Percentiles rank a stretch among this genome's conserved stretches.
Conservation (phyloP, 2,329 filamentous ascomycete genomes). For the Scleromitrula shiraiana region DNA sequence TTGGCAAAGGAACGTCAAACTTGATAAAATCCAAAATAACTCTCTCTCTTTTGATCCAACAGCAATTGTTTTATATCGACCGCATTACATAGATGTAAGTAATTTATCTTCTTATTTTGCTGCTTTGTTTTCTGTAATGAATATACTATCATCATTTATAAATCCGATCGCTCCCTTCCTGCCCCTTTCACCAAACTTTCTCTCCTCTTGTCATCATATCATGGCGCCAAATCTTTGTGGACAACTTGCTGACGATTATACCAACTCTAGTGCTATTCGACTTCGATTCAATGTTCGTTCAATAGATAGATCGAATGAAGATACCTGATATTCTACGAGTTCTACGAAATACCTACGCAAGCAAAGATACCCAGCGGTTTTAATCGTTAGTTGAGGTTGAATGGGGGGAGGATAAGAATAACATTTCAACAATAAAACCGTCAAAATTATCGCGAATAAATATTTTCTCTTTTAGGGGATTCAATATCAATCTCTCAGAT, state of each 20-base stretch:
- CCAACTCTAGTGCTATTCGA: constrained; percentile 14
- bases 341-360: constrained; percentile 7
- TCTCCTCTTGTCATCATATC: constrained; percentile 7
- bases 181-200: neutral
- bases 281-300: neutral
- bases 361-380: constrained; percentile 15
- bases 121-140: neutral
- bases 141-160: too few relatives aligned
- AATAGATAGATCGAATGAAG: neutral
- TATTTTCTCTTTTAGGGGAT: constrained; percentile 3
- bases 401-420: constrained; percentile 12
- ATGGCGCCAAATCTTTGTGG: constrained; percentile 15
- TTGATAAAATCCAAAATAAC: too few relatives aligned
- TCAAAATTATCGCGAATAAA: constrained; percentile 10
- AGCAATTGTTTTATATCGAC: constrained; percentile 16
- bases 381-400: constrained; percentile 15
- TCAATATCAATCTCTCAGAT: constrained; percentile 34
- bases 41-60: constrained; percentile 11
- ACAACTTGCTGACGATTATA: constrained; percentile 18
- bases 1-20: constrained; percentile 19
- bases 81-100: constrained; percentile 17
- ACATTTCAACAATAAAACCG: constrained; percentile 9
- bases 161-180: constrained; percentile 2
- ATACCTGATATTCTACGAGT: neutral
- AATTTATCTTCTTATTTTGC: constrained; percentile 6